These are phyloP conservation scores for Neonothopanus nambi DNA, from an alignment of 1,284 basidiomycete species.

Conservation along the genomic window DNA sequence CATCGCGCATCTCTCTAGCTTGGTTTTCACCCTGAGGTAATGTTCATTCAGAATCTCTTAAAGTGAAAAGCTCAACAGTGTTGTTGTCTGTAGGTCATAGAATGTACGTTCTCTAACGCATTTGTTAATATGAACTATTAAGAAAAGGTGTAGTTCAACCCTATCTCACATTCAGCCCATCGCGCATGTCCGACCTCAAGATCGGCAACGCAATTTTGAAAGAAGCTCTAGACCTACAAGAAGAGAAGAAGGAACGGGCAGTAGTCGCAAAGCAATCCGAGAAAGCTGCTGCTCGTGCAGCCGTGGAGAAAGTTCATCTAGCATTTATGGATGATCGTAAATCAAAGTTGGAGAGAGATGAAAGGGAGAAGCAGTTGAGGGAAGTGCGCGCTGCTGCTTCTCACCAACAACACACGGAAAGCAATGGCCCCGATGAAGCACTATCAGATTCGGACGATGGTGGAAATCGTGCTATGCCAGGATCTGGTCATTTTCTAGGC, in stretches of 20 bases:
- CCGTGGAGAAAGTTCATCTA: slow-evolving; percentile 61
- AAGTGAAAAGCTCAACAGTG: background rate
- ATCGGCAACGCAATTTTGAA: slow-evolving; percentile 64
- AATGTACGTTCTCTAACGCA: slow-evolving; percentile 53
- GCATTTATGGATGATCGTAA: slow-evolving; percentile 76
- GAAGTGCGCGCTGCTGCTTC: slow-evolving; percentile 37
- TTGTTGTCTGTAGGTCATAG: slow-evolving; percentile 39
- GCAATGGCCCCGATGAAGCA: slow-evolving; percentile 8
- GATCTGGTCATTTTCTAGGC: slow-evolving; percentile 31
- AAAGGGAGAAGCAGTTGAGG: slow-evolving; percentile 56
- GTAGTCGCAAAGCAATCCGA: slow-evolving; percentile 47
- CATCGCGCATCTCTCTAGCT: slow-evolving; percentile 47
- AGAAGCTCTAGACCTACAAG: slow-evolving; percentile 58
- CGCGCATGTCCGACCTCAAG: slow-evolving; percentile 52
- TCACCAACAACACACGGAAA: slow-evolving; percentile 25
- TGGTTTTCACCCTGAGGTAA: slow-evolving; percentile 67
- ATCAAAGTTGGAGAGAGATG: slow-evolving; percentile 49
- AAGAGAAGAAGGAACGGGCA: slow-evolving; percentile 52
- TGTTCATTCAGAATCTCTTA: slow-evolving; percentile 7
- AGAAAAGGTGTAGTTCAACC: slow-evolving; percentile 47
- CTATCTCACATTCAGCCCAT: slow-evolving; percentile 61
- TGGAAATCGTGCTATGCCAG: slow-evolving; percentile 27
- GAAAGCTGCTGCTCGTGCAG: slow-evolving; percentile 52
- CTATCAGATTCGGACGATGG: slow-evolving; percentile 14
- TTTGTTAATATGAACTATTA: slow-evolving; percentile 19